Evolutionary conservation across 805 yeast species (phyloP).

Genomic region (Candida insectalens): DNA sequence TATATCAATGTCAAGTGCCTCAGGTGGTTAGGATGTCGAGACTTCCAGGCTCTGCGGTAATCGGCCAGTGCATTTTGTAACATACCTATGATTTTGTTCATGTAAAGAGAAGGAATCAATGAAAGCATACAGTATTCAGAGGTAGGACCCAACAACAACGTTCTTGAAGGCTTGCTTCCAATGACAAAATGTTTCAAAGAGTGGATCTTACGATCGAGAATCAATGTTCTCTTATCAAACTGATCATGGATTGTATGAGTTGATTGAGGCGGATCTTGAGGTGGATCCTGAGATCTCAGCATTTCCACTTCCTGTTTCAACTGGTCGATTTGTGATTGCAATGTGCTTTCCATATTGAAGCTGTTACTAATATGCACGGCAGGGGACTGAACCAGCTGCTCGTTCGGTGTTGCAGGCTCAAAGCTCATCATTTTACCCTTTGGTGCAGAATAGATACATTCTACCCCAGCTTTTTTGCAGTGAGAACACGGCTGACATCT

Average conservation of each 20-base stretch:
- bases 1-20: not conserved
- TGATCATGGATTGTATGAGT: no score
- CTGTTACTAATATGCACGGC: no score
- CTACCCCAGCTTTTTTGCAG: constrained; percentile 3
- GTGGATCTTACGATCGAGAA: no score
- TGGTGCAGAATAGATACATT: not conserved
- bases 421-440: not conserved
- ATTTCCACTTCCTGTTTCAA: no score
- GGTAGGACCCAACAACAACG: not conserved
- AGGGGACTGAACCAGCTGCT: no score
- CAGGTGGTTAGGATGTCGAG: no score
- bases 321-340: no score
- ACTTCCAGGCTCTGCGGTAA: constrained; percentile 4
- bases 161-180: constrained; percentile 1
- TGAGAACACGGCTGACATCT: constrained; percentile 7
- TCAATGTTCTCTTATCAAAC: no score
- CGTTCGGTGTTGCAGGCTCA: no score
- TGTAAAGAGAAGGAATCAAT: not conserved
- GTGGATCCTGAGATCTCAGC: no score
- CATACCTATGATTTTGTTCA: not conserved
- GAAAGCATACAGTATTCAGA: not conserved
- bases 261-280: no score
- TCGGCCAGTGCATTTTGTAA: constrained; percentile 1
- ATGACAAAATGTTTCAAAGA: not conserved
- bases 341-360: no score